Conservation (phyloP, 2,329 filamentous ascomycete species). For the Talaromyces funiculosus region DNA sequence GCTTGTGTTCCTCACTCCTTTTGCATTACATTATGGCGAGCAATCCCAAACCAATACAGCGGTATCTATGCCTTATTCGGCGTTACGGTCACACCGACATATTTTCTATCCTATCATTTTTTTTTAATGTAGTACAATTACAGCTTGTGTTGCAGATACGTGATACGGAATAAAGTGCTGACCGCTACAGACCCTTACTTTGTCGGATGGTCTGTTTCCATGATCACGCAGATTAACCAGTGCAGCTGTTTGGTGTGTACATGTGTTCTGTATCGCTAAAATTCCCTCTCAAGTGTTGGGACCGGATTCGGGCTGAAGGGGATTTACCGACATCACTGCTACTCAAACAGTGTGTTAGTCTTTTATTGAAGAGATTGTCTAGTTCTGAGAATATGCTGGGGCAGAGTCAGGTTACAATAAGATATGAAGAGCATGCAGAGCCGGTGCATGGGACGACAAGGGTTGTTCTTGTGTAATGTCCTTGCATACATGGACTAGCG, state of each 20-base stretch:
- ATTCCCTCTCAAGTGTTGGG: neutral
- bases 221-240: conserved; percentile 3
- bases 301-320: conserved; percentile 1
- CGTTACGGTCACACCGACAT: neutral
- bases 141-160: conserved; percentile 1
- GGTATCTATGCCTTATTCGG: neutral
- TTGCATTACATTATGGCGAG: conserved; percentile 3
- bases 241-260: conserved; percentile 4
- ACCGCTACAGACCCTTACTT: conserved; percentile 1
- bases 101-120: neutral
- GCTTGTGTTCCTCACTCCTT: conserved; percentile 1
- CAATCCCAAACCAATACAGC: neutral
- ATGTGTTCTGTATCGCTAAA: neutral
- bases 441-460: neutral
- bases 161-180: neutral
- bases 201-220: neutral
- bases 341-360: neutral
- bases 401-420: neutral
- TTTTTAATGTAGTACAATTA: neutral
- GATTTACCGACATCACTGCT: neutral
- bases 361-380: neutral
- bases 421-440: conserved; percentile 1
- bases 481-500: conserved; percentile 54
- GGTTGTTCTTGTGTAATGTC: neutral
- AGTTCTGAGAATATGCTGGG: neutral